phyloP scores from a whole-genome alignment of 2,329 filamentous ascomycete genomes.

The Whalleya microplaca region DNA sequence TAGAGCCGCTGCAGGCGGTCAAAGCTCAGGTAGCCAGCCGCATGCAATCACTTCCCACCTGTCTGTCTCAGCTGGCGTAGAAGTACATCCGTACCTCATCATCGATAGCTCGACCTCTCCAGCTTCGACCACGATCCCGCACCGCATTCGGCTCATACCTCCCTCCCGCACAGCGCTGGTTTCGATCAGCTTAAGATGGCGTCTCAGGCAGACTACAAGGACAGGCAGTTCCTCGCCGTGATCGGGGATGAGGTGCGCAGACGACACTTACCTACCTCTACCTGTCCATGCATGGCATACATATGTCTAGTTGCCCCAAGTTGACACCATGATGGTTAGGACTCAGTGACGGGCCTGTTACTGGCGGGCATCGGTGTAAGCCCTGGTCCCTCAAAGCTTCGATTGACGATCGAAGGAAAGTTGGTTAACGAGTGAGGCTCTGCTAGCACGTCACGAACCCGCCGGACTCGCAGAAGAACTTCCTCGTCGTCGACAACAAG shows the following conservation, averaged over 20 bases:
- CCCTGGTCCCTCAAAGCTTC: constrained; percentile 1
- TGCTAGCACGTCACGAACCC: constrained; percentile 89
- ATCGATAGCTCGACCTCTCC: neutral
- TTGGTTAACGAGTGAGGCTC: constrained; percentile 1
- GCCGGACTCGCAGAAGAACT: constrained; percentile 94
- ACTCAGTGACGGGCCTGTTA: constrained; percentile 93
- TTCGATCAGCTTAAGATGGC: constrained; percentile 42
- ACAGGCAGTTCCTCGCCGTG: constrained; percentile 94
- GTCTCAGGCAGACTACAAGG: constrained; percentile 67
- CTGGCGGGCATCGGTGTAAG: constrained; percentile 90
- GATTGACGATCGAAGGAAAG: neutral
- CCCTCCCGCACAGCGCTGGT: constrained; percentile 1
- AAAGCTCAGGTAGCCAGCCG: constrained; percentile 19
- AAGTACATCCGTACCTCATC: no score
- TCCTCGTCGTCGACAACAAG: constrained; percentile 93
- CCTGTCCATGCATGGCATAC: neutral
- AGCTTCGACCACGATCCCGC: neutral
- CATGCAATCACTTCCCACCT: no score
- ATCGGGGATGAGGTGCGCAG: constrained; percentile 87
- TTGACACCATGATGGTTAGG: constrained; percentile 54
- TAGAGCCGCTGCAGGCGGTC: neutral
- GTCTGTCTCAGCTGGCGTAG: constrained; percentile 1
- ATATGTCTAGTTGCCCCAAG: neutral
- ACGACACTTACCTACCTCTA: constrained; percentile 14
- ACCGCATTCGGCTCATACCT: constrained; percentile 2